Conservation (phyloP, 2,329 filamentous ascomycete species). For the Amauroascus verrucosus region DNA sequence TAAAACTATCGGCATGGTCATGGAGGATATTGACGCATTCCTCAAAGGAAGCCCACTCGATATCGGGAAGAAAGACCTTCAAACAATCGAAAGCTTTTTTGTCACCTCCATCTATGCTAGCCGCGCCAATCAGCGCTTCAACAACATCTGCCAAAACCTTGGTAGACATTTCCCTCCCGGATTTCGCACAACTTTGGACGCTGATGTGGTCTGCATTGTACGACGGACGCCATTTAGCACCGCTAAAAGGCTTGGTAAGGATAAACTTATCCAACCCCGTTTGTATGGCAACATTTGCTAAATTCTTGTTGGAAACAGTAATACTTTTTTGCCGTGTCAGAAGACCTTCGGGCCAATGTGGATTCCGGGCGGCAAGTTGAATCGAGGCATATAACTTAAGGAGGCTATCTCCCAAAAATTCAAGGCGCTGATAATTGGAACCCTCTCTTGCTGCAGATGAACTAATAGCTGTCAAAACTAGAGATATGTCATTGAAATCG, state of each 20-base stretch:
- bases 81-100: constrained; percentile 55
- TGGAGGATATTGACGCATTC: constrained; percentile 39
- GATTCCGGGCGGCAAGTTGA: constrained; percentile 52
- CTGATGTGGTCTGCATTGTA: constrained; percentile 42
- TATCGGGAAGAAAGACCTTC: constrained; percentile 53
- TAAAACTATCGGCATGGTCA: constrained; percentile 29
- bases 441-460: constrained; percentile 50
- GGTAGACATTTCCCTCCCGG: constrained; percentile 47
- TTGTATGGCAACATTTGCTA: constrained; percentile 54
- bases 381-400: constrained; percentile 64
- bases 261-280: constrained; percentile 63
- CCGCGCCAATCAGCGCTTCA: constrained; percentile 71
- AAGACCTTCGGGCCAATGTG: constrained; percentile 64
- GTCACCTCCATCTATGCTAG: constrained; percentile 59
- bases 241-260: constrained; percentile 56
- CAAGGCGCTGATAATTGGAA: constrained; percentile 69
- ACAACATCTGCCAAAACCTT: constrained; percentile 82
- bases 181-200: constrained; percentile 7
- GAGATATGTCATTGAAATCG: constrained; percentile 43
- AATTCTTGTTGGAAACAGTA: constrained; percentile 64
- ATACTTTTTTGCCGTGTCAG: constrained; percentile 58
- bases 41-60: constrained; percentile 44
- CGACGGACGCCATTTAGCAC: constrained; percentile 59
- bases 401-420: constrained; percentile 77
- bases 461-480: constrained; percentile 60